A percentile compares a stretch with the other conserved stretches of the same genome.
Conservation (phyloP, 768 basidiomycete species). For the Mycena chlorophos region DNA sequence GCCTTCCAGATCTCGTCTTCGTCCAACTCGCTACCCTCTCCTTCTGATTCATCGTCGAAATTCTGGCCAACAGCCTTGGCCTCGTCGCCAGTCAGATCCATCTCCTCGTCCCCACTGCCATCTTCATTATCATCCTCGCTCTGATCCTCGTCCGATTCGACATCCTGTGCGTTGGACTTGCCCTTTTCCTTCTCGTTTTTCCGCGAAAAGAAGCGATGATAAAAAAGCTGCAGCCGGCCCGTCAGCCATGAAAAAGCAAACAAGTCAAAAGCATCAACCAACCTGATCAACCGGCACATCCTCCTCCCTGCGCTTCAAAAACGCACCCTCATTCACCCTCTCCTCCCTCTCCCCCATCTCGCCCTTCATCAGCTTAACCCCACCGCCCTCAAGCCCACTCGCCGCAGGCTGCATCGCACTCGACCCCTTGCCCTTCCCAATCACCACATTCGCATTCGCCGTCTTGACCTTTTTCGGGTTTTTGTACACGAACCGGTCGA, state of each 20-base stretch:
- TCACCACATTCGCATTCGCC: slow-evolving; percentile 28
- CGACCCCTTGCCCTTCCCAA: slow-evolving; percentile 60
- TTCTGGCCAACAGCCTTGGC: slow-evolving; percentile 31
- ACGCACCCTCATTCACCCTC: slow-evolving; percentile 72
- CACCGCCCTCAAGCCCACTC: slow-evolving; percentile 55
- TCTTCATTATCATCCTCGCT: slow-evolving; percentile 41
- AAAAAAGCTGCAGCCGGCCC: slow-evolving; percentile 64
- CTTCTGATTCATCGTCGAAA: slow-evolving; percentile 40
- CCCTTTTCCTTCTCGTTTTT: slow-evolving; percentile 60
- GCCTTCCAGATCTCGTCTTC: slow-evolving; percentile 84
- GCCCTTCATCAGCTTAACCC: slow-evolving; percentile 72
- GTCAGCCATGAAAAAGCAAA: neutral
- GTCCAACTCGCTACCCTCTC: slow-evolving; percentile 12
- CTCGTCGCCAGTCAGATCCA: slow-evolving; percentile 32
- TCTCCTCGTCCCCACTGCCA: slow-evolving; percentile 43
- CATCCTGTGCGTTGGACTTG: slow-evolving; percentile 38
- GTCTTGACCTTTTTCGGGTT: slow-evolving; percentile 76
- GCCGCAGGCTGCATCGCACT: slow-evolving; percentile 97
- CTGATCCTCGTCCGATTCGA: slow-evolving; percentile 41
- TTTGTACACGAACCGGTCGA: slow-evolving; percentile 96
- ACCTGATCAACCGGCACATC: slow-evolving; percentile 90
- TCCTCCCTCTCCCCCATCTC: slow-evolving; percentile 45
- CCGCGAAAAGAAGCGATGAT: slow-evolving; percentile 82
- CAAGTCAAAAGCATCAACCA: slow-evolving; percentile 22
- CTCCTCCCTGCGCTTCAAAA: slow-evolving; percentile 65